Evolutionary conservation across 306 rosid genomes (phyloP), one percentile per base, ranked within the genome.

Genomic region (Malus asiatica): DNA sequence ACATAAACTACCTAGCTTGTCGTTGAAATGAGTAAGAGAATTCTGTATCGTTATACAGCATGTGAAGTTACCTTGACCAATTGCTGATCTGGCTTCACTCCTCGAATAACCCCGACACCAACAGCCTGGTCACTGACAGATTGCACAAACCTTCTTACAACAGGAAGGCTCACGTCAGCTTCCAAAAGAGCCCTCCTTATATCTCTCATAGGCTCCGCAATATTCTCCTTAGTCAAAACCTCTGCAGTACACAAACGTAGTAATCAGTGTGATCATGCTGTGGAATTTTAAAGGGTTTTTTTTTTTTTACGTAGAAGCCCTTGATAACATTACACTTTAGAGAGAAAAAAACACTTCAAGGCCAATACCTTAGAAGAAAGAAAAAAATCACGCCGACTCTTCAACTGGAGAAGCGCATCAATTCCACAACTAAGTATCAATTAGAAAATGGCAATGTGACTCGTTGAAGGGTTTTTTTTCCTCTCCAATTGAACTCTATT

Each of bases 131-230:
- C 98, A 53, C 84, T 90, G 35, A 95, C 97, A 23, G 86, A 83
- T 87, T 95, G 98, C 80, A 95, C 97, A 87, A 95, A 95, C 81
- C 97, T 89, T 83, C 98, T 86, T 2, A 95, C 99, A 80, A 95
- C 98, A 87, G 99, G 97, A 89, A 95, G 99, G 80, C 99, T 95
- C 78, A 95, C 99, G 88, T 95, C 99, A 38, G 99, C 99, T 83
- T 95, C 99, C 86, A 95, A 73, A 82, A 95, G 95, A 79, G 99
- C 97, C 86, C 99, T 92, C 85, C 97, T 86, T 8, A 95, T 95
- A 76, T 95, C 99, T 44, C 93, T 84, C 99, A 95, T 92, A 63
- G 99, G 99, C 88, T 95, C 99, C 84, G 80, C 96, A 64, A 95
- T 88, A 65, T 95, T 95, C 75, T 95, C 99, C 82, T 92, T 90